Evolutionary conservation across 148 eudicot genomes (phyloP).

Genomic region (Silene uniflora): DNA sequence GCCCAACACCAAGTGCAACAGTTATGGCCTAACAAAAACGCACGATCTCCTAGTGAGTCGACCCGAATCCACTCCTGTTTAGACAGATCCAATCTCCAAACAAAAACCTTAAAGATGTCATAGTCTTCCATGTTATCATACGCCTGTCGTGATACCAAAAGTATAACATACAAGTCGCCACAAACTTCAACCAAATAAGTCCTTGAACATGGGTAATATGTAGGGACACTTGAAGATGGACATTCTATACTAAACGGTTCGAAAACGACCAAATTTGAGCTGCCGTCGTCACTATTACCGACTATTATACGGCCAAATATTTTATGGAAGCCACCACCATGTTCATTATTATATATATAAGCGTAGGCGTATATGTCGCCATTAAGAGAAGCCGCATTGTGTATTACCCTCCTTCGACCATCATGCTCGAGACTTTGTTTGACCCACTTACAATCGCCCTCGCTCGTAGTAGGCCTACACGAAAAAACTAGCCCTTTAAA

Average conservation of each 20-base stretch:
- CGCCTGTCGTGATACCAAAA: neutral
- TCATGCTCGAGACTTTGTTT: neutral
- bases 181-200: too few species aligned
- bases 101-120: neutral
- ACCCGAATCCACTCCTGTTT: constrained; percentile 7
- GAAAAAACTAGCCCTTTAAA: neutral
- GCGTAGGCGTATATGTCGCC: constrained; percentile 9
- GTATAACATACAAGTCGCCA: neutral
- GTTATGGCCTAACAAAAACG: neutral
- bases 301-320: neutral
- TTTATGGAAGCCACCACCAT: neutral
- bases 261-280: neutral
- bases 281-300: too few species aligned
- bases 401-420: neutral
- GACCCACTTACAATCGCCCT: neutral
- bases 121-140: neutral
- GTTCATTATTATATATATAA: neutral
- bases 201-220: too few species aligned
- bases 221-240: neutral
- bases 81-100: neutral
- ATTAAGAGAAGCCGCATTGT: neutral
- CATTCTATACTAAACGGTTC: neutral
- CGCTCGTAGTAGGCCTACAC: neutral
- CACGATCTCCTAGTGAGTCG: constrained; percentile 6
- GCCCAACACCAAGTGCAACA: constrained; percentile 8